Evolutionary conservation across 2,329 filamentous ascomycete genomes (phyloP).

Genomic region (Colletotrichum tropicale): DNA sequence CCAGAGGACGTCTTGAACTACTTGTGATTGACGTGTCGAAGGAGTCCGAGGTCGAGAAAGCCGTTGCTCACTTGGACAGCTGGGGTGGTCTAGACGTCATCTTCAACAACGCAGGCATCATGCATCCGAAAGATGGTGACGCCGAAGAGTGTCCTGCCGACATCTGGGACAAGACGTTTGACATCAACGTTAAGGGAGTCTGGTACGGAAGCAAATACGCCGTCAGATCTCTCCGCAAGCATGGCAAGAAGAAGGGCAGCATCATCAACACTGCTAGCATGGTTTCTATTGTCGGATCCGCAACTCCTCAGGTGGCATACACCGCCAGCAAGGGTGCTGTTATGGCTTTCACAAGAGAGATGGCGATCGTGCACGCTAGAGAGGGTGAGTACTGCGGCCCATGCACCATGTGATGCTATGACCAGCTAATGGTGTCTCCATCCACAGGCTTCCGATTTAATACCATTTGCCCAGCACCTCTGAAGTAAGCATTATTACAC

Average conservation of each 20-base stretch:
- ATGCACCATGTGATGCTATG: not conserved
- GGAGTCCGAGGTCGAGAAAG: constrained; percentile 76
- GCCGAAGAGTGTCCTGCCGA: constrained; percentile 84
- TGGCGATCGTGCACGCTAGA: constrained; percentile 89
- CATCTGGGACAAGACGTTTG: constrained; percentile 93
- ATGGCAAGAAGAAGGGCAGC: constrained; percentile 79
- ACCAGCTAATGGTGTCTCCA: not conserved
- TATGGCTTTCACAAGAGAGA: constrained; percentile 84
- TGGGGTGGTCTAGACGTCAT: constrained; percentile 91
- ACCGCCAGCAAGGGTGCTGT: constrained; percentile 94
- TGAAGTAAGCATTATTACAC: constrained; percentile 37
- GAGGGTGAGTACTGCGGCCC: constrained; percentile 45
- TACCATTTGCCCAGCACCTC: constrained; percentile 83
- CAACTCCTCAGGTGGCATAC: constrained; percentile 89
- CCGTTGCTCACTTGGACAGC: constrained; percentile 74
- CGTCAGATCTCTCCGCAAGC: constrained; percentile 77
- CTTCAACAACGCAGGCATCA: constrained; percentile 98
- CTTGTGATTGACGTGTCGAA: constrained; percentile 73
- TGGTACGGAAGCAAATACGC: constrained; percentile 96
- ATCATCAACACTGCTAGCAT: constrained; percentile 94
- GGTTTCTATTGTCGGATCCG: constrained; percentile 84
- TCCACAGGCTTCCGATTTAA: constrained; percentile 79
- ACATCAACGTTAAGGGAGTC: constrained; percentile 98
- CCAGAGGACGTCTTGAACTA: not conserved
- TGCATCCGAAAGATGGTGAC: constrained; percentile 83